Base-by-base conservation (phyloP, 257 asterid species). In the Petunia axillaris region DNA sequence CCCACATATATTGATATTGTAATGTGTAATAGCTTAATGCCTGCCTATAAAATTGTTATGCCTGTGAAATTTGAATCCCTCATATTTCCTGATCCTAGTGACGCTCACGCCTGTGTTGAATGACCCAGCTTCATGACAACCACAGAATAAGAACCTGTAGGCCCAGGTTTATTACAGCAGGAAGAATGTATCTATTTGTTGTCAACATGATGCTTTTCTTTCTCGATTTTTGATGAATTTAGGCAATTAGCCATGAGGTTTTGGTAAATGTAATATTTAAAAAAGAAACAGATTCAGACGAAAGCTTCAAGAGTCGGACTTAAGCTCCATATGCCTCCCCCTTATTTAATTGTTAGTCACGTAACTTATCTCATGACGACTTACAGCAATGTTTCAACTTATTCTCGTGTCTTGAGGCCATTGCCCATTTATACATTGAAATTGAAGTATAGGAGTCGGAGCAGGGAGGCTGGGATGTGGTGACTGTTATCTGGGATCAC, bases 301-400 rank as follows among this genome's bases (percentile, higher is more conserved):
- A 84, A 82, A 67, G 82, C 85, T 76, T 81, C 91, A 9, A 76
- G 13, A 36, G 78, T 85, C 35, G 91, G 91, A 77, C 87, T 86
- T 36, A 66, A 65, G 16, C 64, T 93, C 68, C 87, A 52, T 86
- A 95, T 95, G 99, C 99, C 98, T 74, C 99, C 97, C 57, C 94
- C 94, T 7, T 95, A 92, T 86, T 95, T 98, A n/a, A 81, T 37
- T 63, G 97, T 95, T 79, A 86, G 91, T 80, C 97, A 93, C 94
- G 97, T 92, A 16, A 37, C 75, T 38, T 64, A 52, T 52, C 55
- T 50, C 14, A 8, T 50, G 14, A 13, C 14, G 4, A 50, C 10
- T 14, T 52, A 11, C 1, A 1, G 8, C 8, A 9, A 52, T 52
- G 55, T 7, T 13, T 52, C 55, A 9, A 52, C 13, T 52, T 52